Conservation (phyloP, 768 basidiomycete genomes). For the Lactarius vividus region DNA sequence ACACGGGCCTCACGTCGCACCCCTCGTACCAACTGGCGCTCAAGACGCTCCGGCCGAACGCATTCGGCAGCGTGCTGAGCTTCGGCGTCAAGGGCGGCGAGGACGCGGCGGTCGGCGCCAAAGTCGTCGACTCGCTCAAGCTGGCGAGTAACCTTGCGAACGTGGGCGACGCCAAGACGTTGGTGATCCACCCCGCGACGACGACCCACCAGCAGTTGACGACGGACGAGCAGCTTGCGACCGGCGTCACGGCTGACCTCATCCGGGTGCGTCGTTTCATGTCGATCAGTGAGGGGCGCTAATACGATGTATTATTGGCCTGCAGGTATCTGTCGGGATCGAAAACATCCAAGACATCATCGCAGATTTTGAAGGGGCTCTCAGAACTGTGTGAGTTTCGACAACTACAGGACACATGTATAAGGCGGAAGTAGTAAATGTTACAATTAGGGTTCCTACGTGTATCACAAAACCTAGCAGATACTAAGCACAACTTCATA, state of each 20-base stretch:
- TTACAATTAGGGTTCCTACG: not conserved
- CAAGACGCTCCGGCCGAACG: conserved; percentile 51
- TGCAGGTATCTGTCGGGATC: conserved; percentile 42
- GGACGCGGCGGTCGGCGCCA: conserved; percentile 44
- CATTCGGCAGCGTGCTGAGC: conserved; percentile 71
- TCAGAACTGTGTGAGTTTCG: conserved; percentile 30
- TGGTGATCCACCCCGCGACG: conserved; percentile 74
- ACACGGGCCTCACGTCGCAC: conserved; percentile 67
- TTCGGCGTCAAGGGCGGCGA: conserved; percentile 68
- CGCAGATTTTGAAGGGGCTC: conserved; percentile 42
- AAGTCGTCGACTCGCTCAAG: conserved; percentile 66
- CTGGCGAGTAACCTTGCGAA: conserved; percentile 76
- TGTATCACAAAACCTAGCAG: not conserved
- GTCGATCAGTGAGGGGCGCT: not conserved
- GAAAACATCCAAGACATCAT: conserved; percentile 45
- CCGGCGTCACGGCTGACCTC: conserved; percentile 72
- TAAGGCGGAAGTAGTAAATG: not conserved
- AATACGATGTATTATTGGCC: not conserved
- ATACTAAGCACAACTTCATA: not conserved
- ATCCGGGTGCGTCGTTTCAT: conserved; percentile 51
- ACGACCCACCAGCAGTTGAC: conserved; percentile 76
- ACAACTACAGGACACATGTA: not conserved
- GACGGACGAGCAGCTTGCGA: conserved; percentile 53
- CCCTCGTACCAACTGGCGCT: conserved; percentile 57
- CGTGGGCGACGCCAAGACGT: conserved; percentile 73